phyloP scores from a whole-genome alignment of 2,329 filamentous ascomycete species.

The Tolypocladium amazonense region DNA sequence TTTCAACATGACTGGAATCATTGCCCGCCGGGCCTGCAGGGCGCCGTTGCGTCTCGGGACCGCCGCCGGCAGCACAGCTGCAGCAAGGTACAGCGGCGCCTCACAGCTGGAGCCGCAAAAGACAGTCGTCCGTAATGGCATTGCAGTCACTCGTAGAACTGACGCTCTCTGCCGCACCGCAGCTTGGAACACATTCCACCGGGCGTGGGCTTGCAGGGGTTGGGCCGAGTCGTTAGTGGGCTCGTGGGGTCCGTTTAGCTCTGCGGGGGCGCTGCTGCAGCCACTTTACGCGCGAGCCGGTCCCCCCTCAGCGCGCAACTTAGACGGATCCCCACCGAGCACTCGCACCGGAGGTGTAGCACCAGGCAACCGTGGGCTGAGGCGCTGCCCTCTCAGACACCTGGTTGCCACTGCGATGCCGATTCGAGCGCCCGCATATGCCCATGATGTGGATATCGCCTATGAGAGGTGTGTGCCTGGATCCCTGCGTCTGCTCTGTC shows the following conservation, averaged over 20 bases:
- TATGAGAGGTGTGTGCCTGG: not conserved
- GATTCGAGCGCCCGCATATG: not conserved
- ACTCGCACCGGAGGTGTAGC: not conserved
- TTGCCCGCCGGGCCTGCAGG: not conserved
- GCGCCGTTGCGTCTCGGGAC: not conserved
- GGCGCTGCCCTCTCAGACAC: not conserved
- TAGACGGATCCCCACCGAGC: not conserved
- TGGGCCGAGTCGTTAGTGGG: slow-evolving; percentile 7
- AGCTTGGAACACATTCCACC: not conserved
- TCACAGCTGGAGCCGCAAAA: not conserved
- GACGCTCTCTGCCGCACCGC: not conserved
- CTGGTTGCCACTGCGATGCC: not conserved
- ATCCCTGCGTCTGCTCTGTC: not conserved
- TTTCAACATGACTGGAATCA: not conserved
- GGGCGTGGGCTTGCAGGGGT: slow-evolving; percentile 1
- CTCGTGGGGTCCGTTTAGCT: not conserved
- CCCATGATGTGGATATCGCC: not conserved
- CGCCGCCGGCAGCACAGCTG: not conserved
- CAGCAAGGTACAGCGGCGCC: not conserved
- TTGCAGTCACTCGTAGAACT: not conserved
- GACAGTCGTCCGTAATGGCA: not conserved
- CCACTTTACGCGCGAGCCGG: slow-evolving; percentile 7
- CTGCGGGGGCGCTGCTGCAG: slow-evolving; percentile 2
- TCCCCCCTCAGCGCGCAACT: not conserved
- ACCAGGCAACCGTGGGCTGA: not conserved